Evolutionary conservation across 75 land plant genomes (phyloP).

Genomic region (Cryptomeria japonica): DNA sequence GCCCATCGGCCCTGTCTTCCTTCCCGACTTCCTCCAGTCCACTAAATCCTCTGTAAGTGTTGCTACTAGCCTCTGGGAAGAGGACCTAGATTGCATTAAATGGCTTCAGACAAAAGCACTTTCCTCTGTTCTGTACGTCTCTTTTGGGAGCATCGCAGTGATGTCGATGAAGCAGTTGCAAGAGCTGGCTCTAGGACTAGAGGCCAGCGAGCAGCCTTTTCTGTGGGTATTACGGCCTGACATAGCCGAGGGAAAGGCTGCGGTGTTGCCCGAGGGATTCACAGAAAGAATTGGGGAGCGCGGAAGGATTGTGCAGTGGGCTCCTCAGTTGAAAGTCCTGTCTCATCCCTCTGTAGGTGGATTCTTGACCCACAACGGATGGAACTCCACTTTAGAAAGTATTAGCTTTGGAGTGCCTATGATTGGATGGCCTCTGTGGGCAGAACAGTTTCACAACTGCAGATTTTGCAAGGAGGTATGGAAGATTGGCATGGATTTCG

Average conservation of each 20-base stretch:
- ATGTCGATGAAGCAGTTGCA: conserved; percentile 9
- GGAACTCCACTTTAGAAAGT: conserved; percentile 34
- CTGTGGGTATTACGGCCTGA: conserved; percentile 24
- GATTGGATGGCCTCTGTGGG: conserved; percentile 26
- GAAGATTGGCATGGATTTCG: neutral
- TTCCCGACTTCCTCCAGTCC: neutral
- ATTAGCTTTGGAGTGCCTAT: conserved; percentile 29
- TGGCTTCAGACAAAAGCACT: conserved; percentile 20
- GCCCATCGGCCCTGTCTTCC: conserved; percentile 12
- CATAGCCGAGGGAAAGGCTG: neutral
- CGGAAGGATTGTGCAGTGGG: conserved; percentile 32
- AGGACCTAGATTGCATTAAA: conserved; percentile 13
- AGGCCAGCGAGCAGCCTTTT: conserved; percentile 13
- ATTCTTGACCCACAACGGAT: conserved; percentile 42
- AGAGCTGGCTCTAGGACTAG: conserved; percentile 18
- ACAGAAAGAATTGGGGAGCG: no score
- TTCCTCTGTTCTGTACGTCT: conserved; percentile 17
- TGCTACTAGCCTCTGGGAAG: conserved; percentile 19
- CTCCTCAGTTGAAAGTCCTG: conserved; percentile 29
- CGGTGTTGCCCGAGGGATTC: neutral
- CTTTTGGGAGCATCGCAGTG: conserved; percentile 17
- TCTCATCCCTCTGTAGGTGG: conserved; percentile 26
- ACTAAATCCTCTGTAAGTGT: neutral
- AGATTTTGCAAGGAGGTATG: neutral
- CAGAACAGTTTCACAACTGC: conserved; percentile 22